A percentile compares a stretch with the other conserved stretches of the same genome.
Evolutionary conservation across 768 basidiomycete genomes (phyloP).

Genomic region (Floccularia luteovirens): DNA sequence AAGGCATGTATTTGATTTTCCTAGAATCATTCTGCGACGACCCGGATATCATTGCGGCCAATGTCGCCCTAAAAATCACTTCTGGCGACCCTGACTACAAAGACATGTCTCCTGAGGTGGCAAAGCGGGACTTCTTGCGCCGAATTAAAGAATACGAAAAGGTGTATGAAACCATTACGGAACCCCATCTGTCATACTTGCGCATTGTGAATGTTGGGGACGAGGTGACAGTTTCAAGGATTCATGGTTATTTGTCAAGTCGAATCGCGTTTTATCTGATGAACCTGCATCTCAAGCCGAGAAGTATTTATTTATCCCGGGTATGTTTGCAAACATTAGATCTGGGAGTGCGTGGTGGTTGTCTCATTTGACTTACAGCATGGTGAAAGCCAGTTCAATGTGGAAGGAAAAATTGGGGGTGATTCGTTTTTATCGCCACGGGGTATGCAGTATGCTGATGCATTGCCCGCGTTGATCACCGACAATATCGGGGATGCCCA

Average conservation of each 20-base stretch:
- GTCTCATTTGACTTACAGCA: slow-evolving; percentile 47
- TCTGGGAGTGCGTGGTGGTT: neutral
- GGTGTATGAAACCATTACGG: slow-evolving; percentile 92
- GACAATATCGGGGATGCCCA: slow-evolving; percentile 85
- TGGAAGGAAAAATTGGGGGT: slow-evolving; percentile 97
- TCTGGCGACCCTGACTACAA: slow-evolving; percentile 99
- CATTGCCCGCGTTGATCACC: slow-evolving; percentile 80
- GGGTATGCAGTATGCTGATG: slow-evolving; percentile 79
- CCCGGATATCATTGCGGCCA: slow-evolving; percentile 89
- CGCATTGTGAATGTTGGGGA: slow-evolving; percentile 91
- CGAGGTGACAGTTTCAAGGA: slow-evolving; percentile 78
- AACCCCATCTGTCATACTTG: slow-evolving; percentile 84
- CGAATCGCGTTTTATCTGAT: slow-evolving; percentile 98
- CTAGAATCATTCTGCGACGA: slow-evolving; percentile 95
- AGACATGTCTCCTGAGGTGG: slow-evolving; percentile 76
- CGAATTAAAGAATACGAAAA: slow-evolving; percentile 92
- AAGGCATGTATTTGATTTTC: slow-evolving; percentile 83
- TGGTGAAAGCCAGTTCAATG: slow-evolving; percentile 95
- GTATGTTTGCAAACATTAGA: slow-evolving; percentile 35
- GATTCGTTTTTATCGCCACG: slow-evolving; percentile 82
- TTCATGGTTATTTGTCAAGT: slow-evolving; percentile 93
- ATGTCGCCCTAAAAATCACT: slow-evolving; percentile 91
- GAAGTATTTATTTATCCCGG: slow-evolving; percentile 93
- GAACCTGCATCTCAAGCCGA: slow-evolving; percentile 95
- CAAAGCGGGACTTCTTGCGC: slow-evolving; percentile 83